Evolutionary conservation across 768 basidiomycete genomes (phyloP).

Genomic region (Pisolithus orientalis): DNA sequence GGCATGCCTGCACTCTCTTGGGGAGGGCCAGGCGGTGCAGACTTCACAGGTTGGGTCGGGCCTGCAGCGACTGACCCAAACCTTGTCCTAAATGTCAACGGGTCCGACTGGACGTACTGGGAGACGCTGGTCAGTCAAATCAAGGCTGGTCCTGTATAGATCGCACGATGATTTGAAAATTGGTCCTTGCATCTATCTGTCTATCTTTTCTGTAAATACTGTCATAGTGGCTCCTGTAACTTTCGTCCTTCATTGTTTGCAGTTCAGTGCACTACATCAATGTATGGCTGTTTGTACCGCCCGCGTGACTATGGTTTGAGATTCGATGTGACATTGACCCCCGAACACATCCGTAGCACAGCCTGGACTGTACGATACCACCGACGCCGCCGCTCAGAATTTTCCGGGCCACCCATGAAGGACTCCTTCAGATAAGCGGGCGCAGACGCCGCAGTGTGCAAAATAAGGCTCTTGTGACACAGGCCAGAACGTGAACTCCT

Average conservation of each 20-base stretch:
- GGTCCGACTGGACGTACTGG: conserved; percentile 76
- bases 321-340: too few relatives aligned
- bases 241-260: neutral
- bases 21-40: conserved; percentile 51
- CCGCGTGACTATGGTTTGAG: too few relatives aligned
- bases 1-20: conserved; percentile 48
- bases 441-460: too few relatives aligned
- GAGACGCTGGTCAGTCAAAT: conserved; percentile 64
- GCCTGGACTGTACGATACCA: too few relatives aligned
- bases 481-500: too few relatives aligned
- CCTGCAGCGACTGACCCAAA: conserved; percentile 37
- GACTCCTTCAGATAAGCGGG: too few relatives aligned
- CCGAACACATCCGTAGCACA: too few relatives aligned
- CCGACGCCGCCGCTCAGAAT: too few relatives aligned
- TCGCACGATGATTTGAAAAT: conserved; percentile 1
- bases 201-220: conserved; percentile 7
- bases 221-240: neutral
- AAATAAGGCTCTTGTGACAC: too few relatives aligned
- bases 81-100: conserved; percentile 46
- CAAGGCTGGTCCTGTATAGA: conserved; percentile 31
- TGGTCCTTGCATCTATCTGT: conserved; percentile 6
- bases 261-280: neutral
- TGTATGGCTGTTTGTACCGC: too few relatives aligned
- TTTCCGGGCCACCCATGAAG: too few relatives aligned
- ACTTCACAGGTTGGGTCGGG: conserved; percentile 56